Base-by-base conservation (phyloP, 2,329 filamentous ascomycete species). In the Stagonosporopsis tanaceti region DNA sequence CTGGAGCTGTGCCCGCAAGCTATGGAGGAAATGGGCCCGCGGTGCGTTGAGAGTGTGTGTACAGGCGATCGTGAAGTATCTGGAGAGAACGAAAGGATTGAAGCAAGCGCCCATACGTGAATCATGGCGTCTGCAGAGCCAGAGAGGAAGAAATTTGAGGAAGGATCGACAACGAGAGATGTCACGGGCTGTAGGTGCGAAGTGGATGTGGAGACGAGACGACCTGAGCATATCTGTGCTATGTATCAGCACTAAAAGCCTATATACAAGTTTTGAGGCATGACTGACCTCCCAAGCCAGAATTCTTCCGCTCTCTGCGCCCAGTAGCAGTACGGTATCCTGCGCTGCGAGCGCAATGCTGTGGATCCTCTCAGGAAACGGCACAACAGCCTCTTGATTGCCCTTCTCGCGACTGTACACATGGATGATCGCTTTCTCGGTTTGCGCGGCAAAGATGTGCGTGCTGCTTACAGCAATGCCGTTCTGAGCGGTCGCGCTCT, bases 381-480 rank as follows among this genome's bases (percentile, higher is more conserved):
- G 90, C 20, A 98, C 87, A 17, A 92, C 85, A 6, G 92, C 90
- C 78, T 98, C 94, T 73, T 97, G 93, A 67, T 91, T 95, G 27
- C 91, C 91, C 62, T 91, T 90, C 57, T 88, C 84, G 53, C 93
- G 85, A 56, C 86, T 93, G 78, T 98, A 99, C 53, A 99, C 92
- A 78, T 98, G 92, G 1, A 99, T 85, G 39, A 96, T 91, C 0
- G 93, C 92, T 77, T 97, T 98, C 63, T 93, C 93, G 47, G 90
- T 85, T 76, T 99, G 95, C 4, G 92, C 94, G 4, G 93, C 90
- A 74, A 97, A 99, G 44, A 98, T 84, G 74, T 99, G 95, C 20
- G 89, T 89, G 41, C 86, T 82, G 76, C 85, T 96, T 66, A 93
- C 84, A 28, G 92, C 93, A 53, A 99, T 80, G 67, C 91, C 89